These are phyloP conservation scores for Sugiyamaella novakii DNA, from an alignment of 1,139 yeast genomes.

Conservation along the genomic window DNA sequence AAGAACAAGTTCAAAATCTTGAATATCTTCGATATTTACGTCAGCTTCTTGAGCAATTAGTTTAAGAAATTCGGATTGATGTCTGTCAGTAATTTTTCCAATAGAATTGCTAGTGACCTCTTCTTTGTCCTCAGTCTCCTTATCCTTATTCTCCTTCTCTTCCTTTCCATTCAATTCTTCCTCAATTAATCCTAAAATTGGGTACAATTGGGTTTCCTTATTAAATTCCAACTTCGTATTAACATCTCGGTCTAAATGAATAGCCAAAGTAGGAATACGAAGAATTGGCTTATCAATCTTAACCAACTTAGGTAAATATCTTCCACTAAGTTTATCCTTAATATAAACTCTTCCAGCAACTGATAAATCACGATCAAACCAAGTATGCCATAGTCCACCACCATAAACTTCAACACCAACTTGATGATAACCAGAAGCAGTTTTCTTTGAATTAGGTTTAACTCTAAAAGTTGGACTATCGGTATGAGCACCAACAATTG, in stretches of 20 bases:
- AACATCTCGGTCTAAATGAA: constrained; percentile 81
- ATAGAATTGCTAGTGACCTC: constrained; percentile 60
- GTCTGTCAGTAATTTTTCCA: constrained; percentile 68
- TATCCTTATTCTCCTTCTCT: constrained; percentile 36
- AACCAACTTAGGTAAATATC: constrained; percentile 65
- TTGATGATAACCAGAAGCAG: constrained; percentile 77
- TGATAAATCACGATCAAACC: constrained; percentile 90
- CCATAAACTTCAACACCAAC: constrained; percentile 95
- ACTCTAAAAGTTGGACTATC: constrained; percentile 91
- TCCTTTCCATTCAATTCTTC: constrained; percentile 38
- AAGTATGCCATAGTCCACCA: constrained; percentile 82
- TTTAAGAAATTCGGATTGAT: constrained; percentile 67
- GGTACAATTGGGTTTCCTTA: constrained; percentile 81
- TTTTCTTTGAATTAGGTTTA: constrained; percentile 77
- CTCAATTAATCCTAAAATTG: constrained; percentile 75
- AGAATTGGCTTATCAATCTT: constrained; percentile 81
- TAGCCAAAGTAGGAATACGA: constrained; percentile 93
- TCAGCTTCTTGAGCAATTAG: constrained; percentile 67
- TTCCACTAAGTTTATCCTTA: constrained; percentile 47
- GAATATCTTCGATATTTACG: constrained; percentile 58
- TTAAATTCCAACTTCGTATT: constrained; percentile 83
- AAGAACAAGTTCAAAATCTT: constrained; percentile 88
- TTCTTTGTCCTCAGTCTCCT: constrained; percentile 46
- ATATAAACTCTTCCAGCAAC: constrained; percentile 91
- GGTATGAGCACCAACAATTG: constrained; percentile 92